phyloP scores from a whole-genome alignment of 768 basidiomycete species.

The Boletus subcaerulescens region DNA sequence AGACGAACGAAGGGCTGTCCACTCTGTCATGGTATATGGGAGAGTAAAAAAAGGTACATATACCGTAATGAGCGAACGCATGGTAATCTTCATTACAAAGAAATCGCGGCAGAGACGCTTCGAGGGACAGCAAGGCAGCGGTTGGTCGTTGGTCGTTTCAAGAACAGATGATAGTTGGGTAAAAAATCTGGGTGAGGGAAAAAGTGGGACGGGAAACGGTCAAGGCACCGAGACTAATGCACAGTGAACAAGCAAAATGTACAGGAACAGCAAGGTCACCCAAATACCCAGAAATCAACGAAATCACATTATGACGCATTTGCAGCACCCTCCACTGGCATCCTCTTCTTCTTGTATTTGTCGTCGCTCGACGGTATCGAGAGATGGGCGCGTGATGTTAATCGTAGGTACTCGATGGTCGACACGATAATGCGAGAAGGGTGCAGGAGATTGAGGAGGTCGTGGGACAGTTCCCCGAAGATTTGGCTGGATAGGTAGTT shows the following conservation, averaged over 20 bases:
- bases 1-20: conserved; percentile 17
- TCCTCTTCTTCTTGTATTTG: conserved; percentile 42
- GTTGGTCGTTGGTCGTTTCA: conserved; percentile 15
- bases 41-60: conserved; percentile 14
- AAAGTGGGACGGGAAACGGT: conserved; percentile 1
- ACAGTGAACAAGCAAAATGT: conserved; percentile 24
- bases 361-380: conserved; percentile 25
- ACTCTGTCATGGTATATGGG: conserved; percentile 20
- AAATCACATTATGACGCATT: conserved; percentile 80
- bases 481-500: conserved; percentile 25
- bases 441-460: conserved; percentile 52
- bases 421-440: conserved; percentile 56
- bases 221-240: conserved; percentile 10
- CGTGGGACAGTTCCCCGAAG: conserved; percentile 17
- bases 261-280: conserved; percentile 22
- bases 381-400: conserved; percentile 30
- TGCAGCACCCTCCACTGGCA: conserved; percentile 61
- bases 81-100: conserved; percentile 15
- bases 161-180: conserved; percentile 9
- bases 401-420: conserved; percentile 31
- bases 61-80: conserved; percentile 19
- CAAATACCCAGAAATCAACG: conserved; percentile 16
- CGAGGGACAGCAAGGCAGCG: conserved; percentile 4
- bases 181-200: not conserved
- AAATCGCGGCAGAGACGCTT: conserved; percentile 1